Evolutionary conservation across 768 basidiomycete species (phyloP).

Genomic region (Lentinula aciculospora): DNA sequence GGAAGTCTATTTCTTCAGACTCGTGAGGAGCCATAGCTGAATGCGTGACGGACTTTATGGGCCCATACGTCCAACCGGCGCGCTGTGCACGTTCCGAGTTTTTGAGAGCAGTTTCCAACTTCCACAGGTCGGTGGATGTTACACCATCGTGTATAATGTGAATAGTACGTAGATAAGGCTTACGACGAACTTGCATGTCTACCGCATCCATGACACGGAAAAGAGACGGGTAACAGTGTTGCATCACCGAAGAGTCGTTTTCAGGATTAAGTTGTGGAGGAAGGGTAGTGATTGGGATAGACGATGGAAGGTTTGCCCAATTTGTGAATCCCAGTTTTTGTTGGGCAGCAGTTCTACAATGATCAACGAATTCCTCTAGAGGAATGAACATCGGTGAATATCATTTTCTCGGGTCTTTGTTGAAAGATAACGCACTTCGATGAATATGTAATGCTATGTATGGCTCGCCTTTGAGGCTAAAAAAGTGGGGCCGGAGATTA

Average conservation of each 20-base stretch:
- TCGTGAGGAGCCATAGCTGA: slow-evolving; percentile 30
- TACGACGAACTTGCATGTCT: slow-evolving; percentile 24
- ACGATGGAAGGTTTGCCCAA: slow-evolving; percentile 43
- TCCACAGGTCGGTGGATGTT: slow-evolving; percentile 36
- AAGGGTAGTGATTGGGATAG: slow-evolving; percentile 22
- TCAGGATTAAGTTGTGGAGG: slow-evolving; percentile 29
- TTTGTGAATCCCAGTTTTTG: slow-evolving; percentile 35
- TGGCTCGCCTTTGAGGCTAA: slow-evolving; percentile 22
- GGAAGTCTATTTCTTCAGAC: slow-evolving; percentile 37
- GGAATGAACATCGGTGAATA: background rate
- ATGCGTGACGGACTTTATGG: slow-evolving; percentile 36
- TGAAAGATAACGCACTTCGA: slow-evolving; percentile 26
- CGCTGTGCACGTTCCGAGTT: slow-evolving; percentile 24
- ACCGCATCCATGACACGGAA: slow-evolving; percentile 35
- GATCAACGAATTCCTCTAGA: slow-evolving; percentile 37
- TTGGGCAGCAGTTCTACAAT: slow-evolving; percentile 31
- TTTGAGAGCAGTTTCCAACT: slow-evolving; percentile 31
- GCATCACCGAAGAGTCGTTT: slow-evolving; percentile 30
- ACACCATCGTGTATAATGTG: slow-evolving; percentile 43
- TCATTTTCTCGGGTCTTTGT: background rate
- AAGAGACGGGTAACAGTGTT: slow-evolving; percentile 41
- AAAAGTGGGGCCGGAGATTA: slow-evolving; percentile 20
- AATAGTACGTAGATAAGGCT: slow-evolving; percentile 31
- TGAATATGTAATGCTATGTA: slow-evolving; percentile 45
- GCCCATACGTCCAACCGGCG: slow-evolving; percentile 33